Evolutionary conservation across 164 flowering plant species (phyloP).

Genomic region (Umbilicus rupestris): DNA sequence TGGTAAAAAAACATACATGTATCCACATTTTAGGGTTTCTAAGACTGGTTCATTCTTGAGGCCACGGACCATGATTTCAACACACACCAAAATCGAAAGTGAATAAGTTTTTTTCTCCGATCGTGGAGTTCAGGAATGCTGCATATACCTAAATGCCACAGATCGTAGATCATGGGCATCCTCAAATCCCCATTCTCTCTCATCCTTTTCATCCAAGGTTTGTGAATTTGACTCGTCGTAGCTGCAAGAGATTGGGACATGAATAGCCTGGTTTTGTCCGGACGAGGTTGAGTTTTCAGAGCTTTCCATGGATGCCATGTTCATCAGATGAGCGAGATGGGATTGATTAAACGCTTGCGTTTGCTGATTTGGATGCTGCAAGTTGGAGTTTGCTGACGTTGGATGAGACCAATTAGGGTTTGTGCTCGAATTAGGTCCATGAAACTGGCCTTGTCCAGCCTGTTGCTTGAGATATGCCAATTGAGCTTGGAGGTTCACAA

Average conservation of each 20-base stretch:
- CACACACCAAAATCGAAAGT: no score
- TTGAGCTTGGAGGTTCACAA: constrained; percentile 5
- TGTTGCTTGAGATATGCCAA: constrained; percentile 6
- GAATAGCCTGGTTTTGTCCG: neutral
- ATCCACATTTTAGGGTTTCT: neutral
- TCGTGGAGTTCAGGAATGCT: neutral
- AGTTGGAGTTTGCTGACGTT: neutral
- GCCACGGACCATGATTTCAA: neutral
- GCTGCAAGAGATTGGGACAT: neutral
- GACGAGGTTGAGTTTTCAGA: constrained; percentile 4
- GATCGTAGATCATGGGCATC: constrained; percentile 4
- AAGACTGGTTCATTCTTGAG: neutral
- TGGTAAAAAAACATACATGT: constrained; percentile 8
- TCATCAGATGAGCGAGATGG: neutral
- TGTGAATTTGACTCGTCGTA: constrained; percentile 1
- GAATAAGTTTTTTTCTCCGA: no score
- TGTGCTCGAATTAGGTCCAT: neutral
- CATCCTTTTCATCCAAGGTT: constrained; percentile 2
- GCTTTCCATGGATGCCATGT: constrained; percentile 5
- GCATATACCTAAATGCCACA: constrained; percentile 8
- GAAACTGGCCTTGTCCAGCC: neutral
- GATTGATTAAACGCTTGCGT: neutral
- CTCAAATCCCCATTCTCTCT: constrained; percentile 1
- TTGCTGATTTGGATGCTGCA: neutral
- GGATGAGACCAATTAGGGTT: constrained; percentile 5